Conservation (phyloP, 306 rosid genomes). For the Medicago ruthenica region DNA sequence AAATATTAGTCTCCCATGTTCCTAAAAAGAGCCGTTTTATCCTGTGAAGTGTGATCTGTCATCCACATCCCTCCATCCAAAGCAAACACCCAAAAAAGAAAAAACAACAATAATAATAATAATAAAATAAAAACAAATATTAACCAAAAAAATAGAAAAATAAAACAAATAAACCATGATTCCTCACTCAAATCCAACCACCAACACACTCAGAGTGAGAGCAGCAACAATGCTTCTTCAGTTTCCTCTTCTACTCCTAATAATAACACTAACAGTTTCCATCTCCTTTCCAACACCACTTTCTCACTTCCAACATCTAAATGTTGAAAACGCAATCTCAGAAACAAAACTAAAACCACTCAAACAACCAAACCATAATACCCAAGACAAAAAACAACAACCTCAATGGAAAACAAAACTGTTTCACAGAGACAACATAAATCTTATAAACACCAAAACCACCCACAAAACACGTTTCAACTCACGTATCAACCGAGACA, state of each 20-base stretch:
- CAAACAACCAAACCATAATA: neutral
- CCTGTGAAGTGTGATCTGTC: no score
- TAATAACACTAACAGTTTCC: neutral
- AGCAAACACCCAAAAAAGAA: no score
- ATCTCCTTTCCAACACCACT: slow-evolving; percentile 4
- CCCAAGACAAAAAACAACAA: neutral
- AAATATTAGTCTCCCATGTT: no score
- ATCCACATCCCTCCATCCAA: no score
- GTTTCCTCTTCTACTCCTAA: neutral
- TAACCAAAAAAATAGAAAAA: no score
- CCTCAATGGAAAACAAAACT: slow-evolving; percentile 56
- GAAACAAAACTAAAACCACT: slow-evolving; percentile 20
- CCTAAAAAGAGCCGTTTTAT: no score
- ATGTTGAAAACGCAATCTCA: slow-evolving; percentile 42
- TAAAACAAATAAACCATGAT: no score
- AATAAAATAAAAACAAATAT: no score
- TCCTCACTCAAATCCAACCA: no score
- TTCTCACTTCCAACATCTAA: slow-evolving; percentile 39
- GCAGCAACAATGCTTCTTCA: slow-evolving; percentile 1
- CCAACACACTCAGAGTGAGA: neutral
- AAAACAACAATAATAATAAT: no score
- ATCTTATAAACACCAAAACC: neutral
- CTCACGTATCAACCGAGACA: slow-evolving; percentile 65
- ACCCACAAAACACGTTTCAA: slow-evolving; percentile 42
- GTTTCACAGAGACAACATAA: slow-evolving; percentile 68